Evolutionary conservation across 78 protist species (phyloP).

Genomic region (Dictyostelium intermedium): DNA sequence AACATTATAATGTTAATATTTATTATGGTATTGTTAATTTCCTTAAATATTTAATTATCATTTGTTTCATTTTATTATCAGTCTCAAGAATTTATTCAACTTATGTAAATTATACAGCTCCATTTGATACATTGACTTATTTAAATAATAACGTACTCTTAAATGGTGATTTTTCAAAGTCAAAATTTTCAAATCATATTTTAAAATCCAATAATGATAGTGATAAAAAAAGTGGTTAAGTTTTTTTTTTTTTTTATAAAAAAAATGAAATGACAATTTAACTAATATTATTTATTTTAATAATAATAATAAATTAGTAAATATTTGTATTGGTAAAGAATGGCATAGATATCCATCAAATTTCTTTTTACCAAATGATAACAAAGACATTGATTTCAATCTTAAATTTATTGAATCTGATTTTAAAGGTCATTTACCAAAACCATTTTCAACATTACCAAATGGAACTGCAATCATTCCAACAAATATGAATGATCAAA

Average conservation of each 20-base stretch:
- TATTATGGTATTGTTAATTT: background rate
- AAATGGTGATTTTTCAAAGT: background rate
- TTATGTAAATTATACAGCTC: conserved; percentile 69
- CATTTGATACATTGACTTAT: conserved; percentile 37
- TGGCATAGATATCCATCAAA: conserved; percentile 94
- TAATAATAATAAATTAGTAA: background rate
- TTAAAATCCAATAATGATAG: background rate
- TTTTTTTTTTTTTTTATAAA: too few relatives aligned
- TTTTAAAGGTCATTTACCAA: conserved; percentile 66
- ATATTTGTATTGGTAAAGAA: conserved; percentile 94
- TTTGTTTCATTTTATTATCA: conserved; percentile 31
- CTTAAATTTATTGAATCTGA: conserved; percentile 38
- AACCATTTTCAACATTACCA: conserved; percentile 26
- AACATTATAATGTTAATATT: background rate
- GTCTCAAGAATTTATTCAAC: conserved; percentile 57
- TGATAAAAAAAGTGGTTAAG: background rate
- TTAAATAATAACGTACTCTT: conserved; percentile 4
- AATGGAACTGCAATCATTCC: conserved; percentile 41
- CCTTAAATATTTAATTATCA: background rate
- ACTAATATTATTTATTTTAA: background rate
- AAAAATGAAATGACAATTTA: too few relatives aligned
- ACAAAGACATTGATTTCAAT: background rate
- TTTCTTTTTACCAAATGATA: conserved; percentile 89
- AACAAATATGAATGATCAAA: conserved; percentile 54
- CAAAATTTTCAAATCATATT: background rate